Evolutionary conservation across 305 asterid genomes (phyloP).

Genomic region (Fraxinus baroniana): DNA sequence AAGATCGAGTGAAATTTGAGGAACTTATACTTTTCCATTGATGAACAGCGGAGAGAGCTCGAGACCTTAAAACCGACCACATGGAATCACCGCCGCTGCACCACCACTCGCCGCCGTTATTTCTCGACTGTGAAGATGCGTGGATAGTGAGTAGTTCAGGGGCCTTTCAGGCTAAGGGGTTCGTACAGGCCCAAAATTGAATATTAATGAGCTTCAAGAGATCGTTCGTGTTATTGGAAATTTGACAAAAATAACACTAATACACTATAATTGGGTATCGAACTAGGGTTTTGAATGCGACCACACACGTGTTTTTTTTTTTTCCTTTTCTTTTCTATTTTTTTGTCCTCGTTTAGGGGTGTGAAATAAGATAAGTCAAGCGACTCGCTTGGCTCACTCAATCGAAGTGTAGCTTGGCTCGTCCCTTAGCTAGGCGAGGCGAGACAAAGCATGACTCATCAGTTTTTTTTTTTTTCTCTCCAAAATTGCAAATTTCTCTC

Average conservation of each 20-base stretch:
- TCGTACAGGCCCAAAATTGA: neutral
- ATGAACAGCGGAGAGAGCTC: conserved; percentile 33
- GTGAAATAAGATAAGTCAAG: neutral
- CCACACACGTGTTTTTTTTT: too few species aligned
- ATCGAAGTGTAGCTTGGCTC: too few species aligned
- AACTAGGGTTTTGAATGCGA: too few species aligned
- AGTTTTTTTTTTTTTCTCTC: too few species aligned
- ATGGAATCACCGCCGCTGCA: conserved; percentile 28
- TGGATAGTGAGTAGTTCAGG: neutral
- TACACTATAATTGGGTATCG: too few species aligned
- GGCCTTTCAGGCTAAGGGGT: neutral
- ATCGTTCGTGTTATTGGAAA: neutral
- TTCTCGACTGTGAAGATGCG: neutral
- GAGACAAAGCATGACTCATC: too few species aligned
- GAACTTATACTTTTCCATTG: conserved; percentile 28
- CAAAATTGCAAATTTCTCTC: neutral
- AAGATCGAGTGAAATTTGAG: conserved; percentile 29
- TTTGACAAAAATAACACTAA: neutral
- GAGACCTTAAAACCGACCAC: conserved; percentile 53
- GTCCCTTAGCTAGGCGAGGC: neutral
- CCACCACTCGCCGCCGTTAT: conserved; percentile 9
- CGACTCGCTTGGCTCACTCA: neutral
- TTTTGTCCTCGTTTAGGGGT: too few species aligned
- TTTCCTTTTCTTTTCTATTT: too few species aligned
- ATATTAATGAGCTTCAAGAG: neutral